Evolutionary conservation across 345 rosid species (phyloP).

Genomic region (Geranium rotundifolium): DNA sequence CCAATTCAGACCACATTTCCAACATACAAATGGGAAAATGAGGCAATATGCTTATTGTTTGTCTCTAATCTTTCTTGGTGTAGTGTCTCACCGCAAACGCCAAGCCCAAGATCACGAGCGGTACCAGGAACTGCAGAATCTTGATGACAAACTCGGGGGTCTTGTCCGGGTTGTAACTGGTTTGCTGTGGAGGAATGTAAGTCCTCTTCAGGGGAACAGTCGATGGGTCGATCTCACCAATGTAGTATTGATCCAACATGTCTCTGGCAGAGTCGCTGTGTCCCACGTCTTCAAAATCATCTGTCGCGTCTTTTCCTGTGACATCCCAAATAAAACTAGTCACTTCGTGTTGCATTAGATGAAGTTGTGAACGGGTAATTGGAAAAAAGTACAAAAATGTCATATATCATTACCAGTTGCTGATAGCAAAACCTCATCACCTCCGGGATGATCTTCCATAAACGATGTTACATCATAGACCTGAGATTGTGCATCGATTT

Average conservation of each 20-base stretch:
- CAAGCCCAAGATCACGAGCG: conserved; percentile 70
- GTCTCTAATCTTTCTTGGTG: conserved; percentile 72
- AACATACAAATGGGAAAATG: not conserved
- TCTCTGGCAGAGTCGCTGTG: conserved; percentile 91
- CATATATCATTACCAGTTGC: conserved; percentile 46
- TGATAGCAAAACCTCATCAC: conserved; percentile 86
- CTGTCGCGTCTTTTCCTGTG: conserved; percentile 82
- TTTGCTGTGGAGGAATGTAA: conserved; percentile 41
- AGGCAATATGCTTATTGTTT: too few species aligned
- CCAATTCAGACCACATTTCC: conserved; percentile 6
- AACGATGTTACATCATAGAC: conserved; percentile 91
- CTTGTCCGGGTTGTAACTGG: conserved; percentile 40
- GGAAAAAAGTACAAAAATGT: not conserved
- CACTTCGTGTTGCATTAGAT: not conserved
- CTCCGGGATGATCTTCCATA: conserved; percentile 99
- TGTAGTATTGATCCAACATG: conserved; percentile 57
- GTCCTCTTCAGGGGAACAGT: conserved; percentile 46
- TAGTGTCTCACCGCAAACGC: conserved; percentile 60
- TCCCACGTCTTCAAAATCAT: conserved; percentile 90
- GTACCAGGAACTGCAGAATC: conserved; percentile 82
- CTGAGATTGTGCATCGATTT: conserved; percentile 16
- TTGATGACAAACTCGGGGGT: conserved; percentile 55
- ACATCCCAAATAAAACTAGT: not conserved
- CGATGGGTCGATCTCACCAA: conserved; percentile 61
- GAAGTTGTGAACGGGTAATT: not conserved